Evolutionary conservation across 164 flowering plant genomes (phyloP), one percentile per base, ranked within the genome.

Genomic region (Dillenia suffruticosa): DNA sequence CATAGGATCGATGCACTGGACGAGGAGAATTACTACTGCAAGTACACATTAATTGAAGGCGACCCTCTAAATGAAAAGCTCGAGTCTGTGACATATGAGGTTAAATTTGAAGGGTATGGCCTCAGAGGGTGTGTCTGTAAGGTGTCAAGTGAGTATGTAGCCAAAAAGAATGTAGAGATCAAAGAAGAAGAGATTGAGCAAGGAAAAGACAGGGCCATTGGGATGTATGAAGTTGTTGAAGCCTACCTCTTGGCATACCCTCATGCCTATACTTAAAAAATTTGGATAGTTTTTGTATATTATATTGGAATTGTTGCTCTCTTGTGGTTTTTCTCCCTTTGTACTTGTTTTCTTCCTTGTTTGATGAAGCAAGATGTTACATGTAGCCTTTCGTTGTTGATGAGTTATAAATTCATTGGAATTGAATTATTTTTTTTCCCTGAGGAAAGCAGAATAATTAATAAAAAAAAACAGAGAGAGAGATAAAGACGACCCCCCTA

Each of bases 11-110:
- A 72, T 11, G 74, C 14, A n/a, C 12, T 76, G 0, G 71, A 72
- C 54, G 51, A 54, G 13, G 63, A 72, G 54, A 69, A 63, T 5
- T 63, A 26, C 15, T 14, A 49, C 17, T 76, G 62, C 65, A 69
- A 54, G 56, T 64, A 63, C 67, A 76, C 60, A 8, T 12, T 61
- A 62, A 55, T 76, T 9, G 74, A 76, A 58, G 69, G 72, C 0
- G 74, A 58, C 12, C 61, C 15, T 12, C 22, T 72, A 32, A 40
- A 59, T 49, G 74, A 54, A 1, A 63, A 58, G 22, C 40, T 72
- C 2, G 64, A 69, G 10, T 63, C 62, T 2, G 13, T 57, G 5
- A 2, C 12, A 10, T 46, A 68, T 16, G 65, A 51, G 16, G 32
- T 68, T 10, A 58, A 61, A 45, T 59, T 68, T 14, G 69, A 52